These are phyloP conservation scores for Trichothecium sympodiale DNA, from an alignment of 2,329 filamentous ascomycete species.

Conservation along the genomic window DNA sequence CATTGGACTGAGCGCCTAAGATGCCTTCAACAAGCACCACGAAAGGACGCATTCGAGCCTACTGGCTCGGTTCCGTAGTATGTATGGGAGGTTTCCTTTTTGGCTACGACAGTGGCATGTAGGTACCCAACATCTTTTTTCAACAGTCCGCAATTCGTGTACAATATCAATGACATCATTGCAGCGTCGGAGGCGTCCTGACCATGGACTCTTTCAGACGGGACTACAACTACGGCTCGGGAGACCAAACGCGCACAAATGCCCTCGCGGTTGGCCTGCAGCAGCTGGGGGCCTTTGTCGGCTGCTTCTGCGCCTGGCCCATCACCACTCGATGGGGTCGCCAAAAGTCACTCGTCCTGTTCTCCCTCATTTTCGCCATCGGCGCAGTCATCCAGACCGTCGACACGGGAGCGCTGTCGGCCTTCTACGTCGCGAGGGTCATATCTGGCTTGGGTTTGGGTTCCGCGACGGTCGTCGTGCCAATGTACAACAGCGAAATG, in stretches of 20 bases:
- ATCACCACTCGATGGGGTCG: constrained; percentile 2
- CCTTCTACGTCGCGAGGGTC: constrained; percentile 20
- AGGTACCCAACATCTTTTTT: too few species aligned
- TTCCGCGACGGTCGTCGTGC: constrained; percentile 22
- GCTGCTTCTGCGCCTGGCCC: constrained; percentile 1
- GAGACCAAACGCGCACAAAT: constrained; percentile 4
- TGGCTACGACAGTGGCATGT: constrained; percentile 3
- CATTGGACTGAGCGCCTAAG: background rate
- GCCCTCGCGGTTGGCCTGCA: constrained; percentile 3
- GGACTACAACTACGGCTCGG: constrained; percentile 5
- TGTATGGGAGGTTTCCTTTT: constrained; percentile 3
- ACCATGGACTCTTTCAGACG: constrained; percentile 7
- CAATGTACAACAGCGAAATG: constrained; percentile 8
- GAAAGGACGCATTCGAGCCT: constrained; percentile 1
- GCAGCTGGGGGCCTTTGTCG: constrained; percentile 4
- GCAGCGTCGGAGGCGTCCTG: constrained; percentile 6
- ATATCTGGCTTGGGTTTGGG: constrained; percentile 20
- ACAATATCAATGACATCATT: too few species aligned
- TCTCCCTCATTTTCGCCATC: constrained; percentile 23
- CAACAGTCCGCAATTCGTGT: too few species aligned
- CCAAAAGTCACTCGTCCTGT: constrained; percentile 8
- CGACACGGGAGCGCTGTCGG: constrained; percentile 17
- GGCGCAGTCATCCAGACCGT: constrained; percentile 25
- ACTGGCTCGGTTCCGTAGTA: constrained; percentile 1
- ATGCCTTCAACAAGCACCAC: background rate